Conservation (phyloP, 192 early-diverging fungal genomes). For the Ambispora gerdemannii region DNA sequence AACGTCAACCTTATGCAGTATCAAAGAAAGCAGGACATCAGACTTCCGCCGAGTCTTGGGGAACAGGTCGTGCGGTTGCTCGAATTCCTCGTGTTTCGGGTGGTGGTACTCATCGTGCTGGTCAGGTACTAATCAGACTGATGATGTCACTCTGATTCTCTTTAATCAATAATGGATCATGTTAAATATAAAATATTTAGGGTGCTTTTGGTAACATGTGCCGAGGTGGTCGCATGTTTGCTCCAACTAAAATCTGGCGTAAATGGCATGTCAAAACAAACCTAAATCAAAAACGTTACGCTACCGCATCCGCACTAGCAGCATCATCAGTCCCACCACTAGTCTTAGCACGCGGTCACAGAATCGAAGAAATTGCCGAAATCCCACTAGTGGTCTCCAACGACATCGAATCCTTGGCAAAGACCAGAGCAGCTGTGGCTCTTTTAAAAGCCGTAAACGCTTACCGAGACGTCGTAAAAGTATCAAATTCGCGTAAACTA, state of each 20-base stretch:
- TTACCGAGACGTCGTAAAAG: constrained; percentile 93
- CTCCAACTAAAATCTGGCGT: constrained; percentile 99
- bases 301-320: constrained; percentile 93
- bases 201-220: constrained; percentile 99
- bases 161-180: no score
- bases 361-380: constrained; percentile 87
- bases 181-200: constrained; percentile 2
- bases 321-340: constrained; percentile 87
- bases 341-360: constrained; percentile 96
- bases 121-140: constrained; percentile 69
- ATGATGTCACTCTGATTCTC: no score
- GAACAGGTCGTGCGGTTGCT: constrained; percentile 97
- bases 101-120: constrained; percentile 93
- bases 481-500: constrained; percentile 90
- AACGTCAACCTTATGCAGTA: constrained; percentile 94
- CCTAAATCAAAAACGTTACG: constrained; percentile 98
- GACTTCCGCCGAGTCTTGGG: constrained; percentile 98
- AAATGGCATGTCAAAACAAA: constrained; percentile 99
- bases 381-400: constrained; percentile 87
- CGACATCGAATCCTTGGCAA: constrained; percentile 76
- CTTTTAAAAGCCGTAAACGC: constrained; percentile 91
- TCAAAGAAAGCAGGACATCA: constrained; percentile 96
- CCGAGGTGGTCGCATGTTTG: constrained; percentile 99
- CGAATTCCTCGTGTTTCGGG: constrained; percentile 99
- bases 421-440: constrained; percentile 91